phyloP scores from a whole-genome alignment of 2,329 filamentous ascomycete species.

The Drechslerella dactyloides region DNA sequence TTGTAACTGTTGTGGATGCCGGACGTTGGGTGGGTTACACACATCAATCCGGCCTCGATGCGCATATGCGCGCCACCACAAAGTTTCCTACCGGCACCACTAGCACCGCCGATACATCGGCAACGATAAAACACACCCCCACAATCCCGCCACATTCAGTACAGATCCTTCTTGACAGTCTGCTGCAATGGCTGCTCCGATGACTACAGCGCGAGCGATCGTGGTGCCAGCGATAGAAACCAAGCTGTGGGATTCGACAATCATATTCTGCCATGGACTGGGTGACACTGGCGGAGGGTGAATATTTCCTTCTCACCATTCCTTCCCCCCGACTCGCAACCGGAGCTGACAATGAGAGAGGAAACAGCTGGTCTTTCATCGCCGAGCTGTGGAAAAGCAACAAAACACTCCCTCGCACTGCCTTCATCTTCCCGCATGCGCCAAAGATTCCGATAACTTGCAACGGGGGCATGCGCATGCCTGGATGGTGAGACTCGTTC shows the following conservation, averaged over 20 bases:
- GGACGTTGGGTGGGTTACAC: background rate
- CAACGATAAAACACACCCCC: background rate
- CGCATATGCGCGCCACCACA: too few relatives aligned
- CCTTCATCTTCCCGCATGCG: constrained; percentile 93
- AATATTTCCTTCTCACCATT: constrained; percentile 56
- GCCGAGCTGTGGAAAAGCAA: constrained; percentile 63
- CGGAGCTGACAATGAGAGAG: background rate
- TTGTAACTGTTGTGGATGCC: background rate
- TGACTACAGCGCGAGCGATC: constrained; percentile 28
- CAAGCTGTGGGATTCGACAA: constrained; percentile 56
- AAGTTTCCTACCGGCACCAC: too few relatives aligned
- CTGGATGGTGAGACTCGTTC: constrained; percentile 30
- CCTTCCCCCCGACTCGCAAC: background rate
- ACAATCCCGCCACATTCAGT: background rate
- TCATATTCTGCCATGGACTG: constrained; percentile 92
- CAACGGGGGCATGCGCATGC: constrained; percentile 37
- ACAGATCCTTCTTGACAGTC: background rate
- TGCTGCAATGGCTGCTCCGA: constrained; percentile 5
- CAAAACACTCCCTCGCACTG: constrained; percentile 56
- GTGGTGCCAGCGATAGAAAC: constrained; percentile 29
- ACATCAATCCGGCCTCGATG: too few relatives aligned
- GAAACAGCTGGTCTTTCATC: constrained; percentile 22
- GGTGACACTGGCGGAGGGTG: constrained; percentile 77
- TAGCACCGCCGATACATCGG: too few relatives aligned
- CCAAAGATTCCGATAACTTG: constrained; percentile 84